Conservation (phyloP, 2,329 filamentous ascomycete species). For the Diaporthe citri region DNA sequence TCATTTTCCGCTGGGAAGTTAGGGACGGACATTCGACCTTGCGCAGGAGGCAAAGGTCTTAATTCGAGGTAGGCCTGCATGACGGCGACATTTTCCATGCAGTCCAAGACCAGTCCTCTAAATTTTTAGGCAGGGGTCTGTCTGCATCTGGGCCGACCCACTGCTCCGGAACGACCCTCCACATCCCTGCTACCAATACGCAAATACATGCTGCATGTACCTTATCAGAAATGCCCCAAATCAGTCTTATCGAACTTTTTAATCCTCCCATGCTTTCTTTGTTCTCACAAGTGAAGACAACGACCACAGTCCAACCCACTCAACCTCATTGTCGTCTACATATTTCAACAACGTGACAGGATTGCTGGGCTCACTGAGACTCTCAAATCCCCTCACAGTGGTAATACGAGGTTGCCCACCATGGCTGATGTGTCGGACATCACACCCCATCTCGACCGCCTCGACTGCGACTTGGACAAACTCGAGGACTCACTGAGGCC, state of each 20-base stretch:
- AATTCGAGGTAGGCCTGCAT: slow-evolving; percentile 32
- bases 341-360: background rate
- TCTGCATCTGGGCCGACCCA: slow-evolving; percentile 16
- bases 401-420: slow-evolving; percentile 6
- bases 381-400: no score
- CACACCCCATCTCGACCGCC: slow-evolving; percentile 75
- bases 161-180: slow-evolving; percentile 15
- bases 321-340: no score
- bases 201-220: background rate
- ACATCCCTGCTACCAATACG: slow-evolving; percentile 19
- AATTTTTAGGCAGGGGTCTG: slow-evolving; percentile 37
- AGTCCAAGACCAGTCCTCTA: slow-evolving; percentile 20
- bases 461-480: slow-evolving; percentile 83
- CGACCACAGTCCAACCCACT: background rate
- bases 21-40: background rate
- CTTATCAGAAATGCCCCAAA: background rate
- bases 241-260: slow-evolving; percentile 19
- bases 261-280: background rate
- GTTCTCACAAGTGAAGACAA: background rate
- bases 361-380: background rate
- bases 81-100: slow-evolving; percentile 40
- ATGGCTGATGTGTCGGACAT: slow-evolving; percentile 68
- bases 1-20: background rate
- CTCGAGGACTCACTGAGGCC: slow-evolving; percentile 81
- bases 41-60: slow-evolving; percentile 24